Evolutionary conservation across 2,329 filamentous ascomycete species (phyloP).

Genomic region (Ophiostoma perfectum): DNA sequence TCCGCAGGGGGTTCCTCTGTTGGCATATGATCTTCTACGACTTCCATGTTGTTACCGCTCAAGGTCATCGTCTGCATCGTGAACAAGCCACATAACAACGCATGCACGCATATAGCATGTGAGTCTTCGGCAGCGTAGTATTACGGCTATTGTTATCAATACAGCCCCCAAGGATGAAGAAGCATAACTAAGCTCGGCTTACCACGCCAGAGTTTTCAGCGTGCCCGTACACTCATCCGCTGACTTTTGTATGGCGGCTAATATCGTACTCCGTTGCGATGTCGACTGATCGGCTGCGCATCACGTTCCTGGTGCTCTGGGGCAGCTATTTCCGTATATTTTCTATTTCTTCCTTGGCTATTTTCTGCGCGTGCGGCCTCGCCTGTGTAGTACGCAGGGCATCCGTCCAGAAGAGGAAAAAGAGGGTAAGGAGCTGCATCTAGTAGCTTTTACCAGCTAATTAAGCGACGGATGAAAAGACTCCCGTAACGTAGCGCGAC

Average conservation of each 20-base stretch:
- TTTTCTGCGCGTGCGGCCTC: neutral
- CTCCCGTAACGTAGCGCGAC: neutral
- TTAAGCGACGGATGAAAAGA: neutral
- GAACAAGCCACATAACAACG: neutral
- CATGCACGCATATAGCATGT: neutral
- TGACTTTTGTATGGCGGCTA: neutral
- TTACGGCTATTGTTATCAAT: neutral
- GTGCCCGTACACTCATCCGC: neutral
- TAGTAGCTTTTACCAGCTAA: neutral
- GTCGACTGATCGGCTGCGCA: neutral
- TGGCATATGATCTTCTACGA: neutral
- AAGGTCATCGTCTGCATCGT: neutral
- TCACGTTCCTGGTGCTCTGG: neutral
- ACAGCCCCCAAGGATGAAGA: neutral
- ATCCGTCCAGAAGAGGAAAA: slow-evolving; percentile 1
- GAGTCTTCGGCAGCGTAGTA: neutral
- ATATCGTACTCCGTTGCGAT: neutral
- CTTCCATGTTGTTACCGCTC: neutral
- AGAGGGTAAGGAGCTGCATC: neutral
- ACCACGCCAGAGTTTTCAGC: neutral
- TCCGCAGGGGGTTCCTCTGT: neutral
- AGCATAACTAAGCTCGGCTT: neutral
- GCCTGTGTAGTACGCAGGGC: neutral
- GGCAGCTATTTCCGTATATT: neutral
- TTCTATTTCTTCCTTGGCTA: neutral